phyloP scores from a whole-genome alignment of 2,329 filamentous ascomycete species.

The Aspergillus sp. region DNA sequence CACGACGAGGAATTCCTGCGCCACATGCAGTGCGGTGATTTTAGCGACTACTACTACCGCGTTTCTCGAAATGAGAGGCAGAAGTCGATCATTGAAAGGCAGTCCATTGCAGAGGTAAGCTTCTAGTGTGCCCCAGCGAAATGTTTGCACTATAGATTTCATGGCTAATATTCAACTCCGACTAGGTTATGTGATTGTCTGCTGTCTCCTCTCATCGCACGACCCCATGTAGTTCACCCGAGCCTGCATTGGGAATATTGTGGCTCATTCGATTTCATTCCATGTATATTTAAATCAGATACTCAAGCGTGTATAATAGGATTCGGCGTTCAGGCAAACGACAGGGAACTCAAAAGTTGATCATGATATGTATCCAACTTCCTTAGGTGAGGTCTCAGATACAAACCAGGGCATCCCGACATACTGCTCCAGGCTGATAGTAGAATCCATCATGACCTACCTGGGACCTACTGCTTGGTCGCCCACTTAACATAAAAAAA shows the following conservation, averaged over 20 bases:
- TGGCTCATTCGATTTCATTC: neutral
- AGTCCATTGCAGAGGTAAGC: constrained; percentile 51
- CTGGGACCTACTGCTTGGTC: too few relatives aligned
- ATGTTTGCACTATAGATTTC: neutral
- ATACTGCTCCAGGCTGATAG: too few relatives aligned
- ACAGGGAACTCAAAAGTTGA: neutral
- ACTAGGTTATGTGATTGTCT: constrained; percentile 5
- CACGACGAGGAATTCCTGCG: constrained; percentile 96
- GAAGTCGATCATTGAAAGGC: constrained; percentile 79
- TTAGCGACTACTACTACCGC: constrained; percentile 87
- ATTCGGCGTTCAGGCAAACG: neutral
- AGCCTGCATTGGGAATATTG: neutral
- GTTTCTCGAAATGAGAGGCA: constrained; percentile 80
- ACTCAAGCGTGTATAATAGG: neutral
- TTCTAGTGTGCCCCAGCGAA: neutral
- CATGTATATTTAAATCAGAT: neutral
- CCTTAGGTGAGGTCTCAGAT: neutral
- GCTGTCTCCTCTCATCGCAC: neutral
- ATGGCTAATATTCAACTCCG: neutral
- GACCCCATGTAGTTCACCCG: neutral
- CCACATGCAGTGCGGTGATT: constrained; percentile 91
- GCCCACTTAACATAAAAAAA: neutral
- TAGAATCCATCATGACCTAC: neutral
- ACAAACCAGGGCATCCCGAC: neutral
- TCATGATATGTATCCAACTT: neutral